phyloP scores from a whole-genome alignment of 2,329 filamentous ascomycete genomes.

The Exserohilum rostratum region DNA sequence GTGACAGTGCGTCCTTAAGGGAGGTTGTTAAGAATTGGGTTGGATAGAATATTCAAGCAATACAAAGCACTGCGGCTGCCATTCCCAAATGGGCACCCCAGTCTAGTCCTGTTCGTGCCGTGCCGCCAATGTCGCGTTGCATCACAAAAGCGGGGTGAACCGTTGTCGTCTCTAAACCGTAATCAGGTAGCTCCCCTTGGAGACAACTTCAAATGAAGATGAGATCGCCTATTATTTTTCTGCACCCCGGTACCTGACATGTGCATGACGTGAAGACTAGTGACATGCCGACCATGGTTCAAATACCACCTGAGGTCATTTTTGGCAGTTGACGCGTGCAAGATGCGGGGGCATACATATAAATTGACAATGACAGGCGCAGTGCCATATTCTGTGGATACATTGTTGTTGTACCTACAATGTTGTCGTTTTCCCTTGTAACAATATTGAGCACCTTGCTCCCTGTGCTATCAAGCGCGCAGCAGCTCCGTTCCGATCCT shows the following conservation, averaged over 20 bases:
- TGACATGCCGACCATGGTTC: neutral
- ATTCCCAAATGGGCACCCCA: neutral
- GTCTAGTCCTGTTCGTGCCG: neutral
- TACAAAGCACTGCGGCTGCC: neutral
- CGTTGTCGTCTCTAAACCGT: neutral
- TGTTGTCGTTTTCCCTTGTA: conserved; percentile 11
- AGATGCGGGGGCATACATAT: conserved; percentile 9
- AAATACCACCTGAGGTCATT: conserved; percentile 17
- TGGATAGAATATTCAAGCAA: conserved; percentile 5
- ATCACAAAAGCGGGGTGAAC: conserved; percentile 13
- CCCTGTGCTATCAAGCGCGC: conserved; percentile 18
- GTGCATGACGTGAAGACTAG: conserved; percentile 32
- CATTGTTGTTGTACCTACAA: neutral
- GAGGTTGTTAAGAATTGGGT: conserved; percentile 38
- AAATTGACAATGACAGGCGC: neutral
- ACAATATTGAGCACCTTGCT: conserved; percentile 15
- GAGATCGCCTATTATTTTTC: conserved; percentile 8
- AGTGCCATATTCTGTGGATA: neutral
- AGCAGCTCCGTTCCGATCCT: conserved; percentile 41
- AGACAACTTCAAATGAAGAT: conserved; percentile 5
- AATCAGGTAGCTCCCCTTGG: conserved; percentile 4
- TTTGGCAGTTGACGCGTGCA: conserved; percentile 3
- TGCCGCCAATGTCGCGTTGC: conserved; percentile 2
- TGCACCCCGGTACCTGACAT: conserved; percentile 24
- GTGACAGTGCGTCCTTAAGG: conserved; percentile 18